Evolutionary conservation across 257 asterid genomes (phyloP), one percentile per base, ranked within the genome.

Genomic region (Galeopsis tetrahit): DNA sequence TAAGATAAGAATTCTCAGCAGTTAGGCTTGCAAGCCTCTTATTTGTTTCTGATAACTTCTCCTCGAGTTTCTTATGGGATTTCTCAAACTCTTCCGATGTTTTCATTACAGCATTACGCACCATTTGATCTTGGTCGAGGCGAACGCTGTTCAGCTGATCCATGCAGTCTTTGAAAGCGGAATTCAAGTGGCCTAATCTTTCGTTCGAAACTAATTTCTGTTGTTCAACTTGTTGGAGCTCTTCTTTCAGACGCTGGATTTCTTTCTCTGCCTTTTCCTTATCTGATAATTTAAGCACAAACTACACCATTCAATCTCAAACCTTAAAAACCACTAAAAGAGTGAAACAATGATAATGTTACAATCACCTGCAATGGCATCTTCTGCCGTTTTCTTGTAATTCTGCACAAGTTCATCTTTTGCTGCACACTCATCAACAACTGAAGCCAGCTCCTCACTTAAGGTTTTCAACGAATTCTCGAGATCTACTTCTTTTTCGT

Each of bases 141-240:
- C 94, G 86, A 39, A 68, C 58, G n/a, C 66, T 56, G 33, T 66
- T 84, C 61, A 89, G 76, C 73, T 88, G 86, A 78, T 79, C 83
- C 96, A 88, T 91, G 55, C 84, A 73, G 11, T 89, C 93, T 55
- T 84, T 90, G 46, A 90, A 35, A 1, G 96, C 95, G 4, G 86
- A 73, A 69, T 91, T 90, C 15, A 90, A 71, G 77, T 77, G 81
- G 53, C 72, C 76, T 65, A 86, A 65, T 67, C 89, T 76, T 69
- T 89, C 96, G 60, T 87, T 81, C 28, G 85, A 86, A 8, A 80
- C 83, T 28, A 4, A 77, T 67, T 70, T 83, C 70, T 84, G 83
- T 21, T 78, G 77, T 11, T 46, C 69, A 21, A 75, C 80, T 66
- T 83, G 87, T 33, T 88, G 81, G 3, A 89, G 75, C 76, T 89